Base-by-base conservation (phyloP, 2,329 filamentous ascomycete genomes). In the Fusarium sp. region DNA sequence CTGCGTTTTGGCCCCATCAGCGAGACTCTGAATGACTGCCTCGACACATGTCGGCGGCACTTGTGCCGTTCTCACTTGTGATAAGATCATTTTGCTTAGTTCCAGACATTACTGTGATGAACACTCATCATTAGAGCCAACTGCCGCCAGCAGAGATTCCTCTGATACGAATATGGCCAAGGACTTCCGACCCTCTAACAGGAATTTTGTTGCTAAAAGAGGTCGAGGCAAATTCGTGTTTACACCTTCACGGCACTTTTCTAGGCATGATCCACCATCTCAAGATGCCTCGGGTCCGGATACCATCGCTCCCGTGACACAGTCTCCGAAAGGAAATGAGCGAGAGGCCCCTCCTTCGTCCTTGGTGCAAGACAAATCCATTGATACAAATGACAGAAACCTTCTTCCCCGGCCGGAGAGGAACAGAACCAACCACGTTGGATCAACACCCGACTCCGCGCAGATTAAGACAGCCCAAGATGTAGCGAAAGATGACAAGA, bases 61-160 rank as follows among this genome's bases (percentile, higher is more conserved):
- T 56, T 78, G 70, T 41, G 60, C 63, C 45, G 60, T 62, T 50
- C 58, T 66, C n/a, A 50, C 52, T 20, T 75, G 72, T 39, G 36
- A 54, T n/a, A 66, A 39, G n/a, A 70, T 45, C 17, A 44, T 77
- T 24, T 55, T 68, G 24, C 51, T 68, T 39, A 51, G 45, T 52
- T 61, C 48, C 45, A 75, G 74, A 18, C 47, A 15, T 26, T 75
- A 72, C 50, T 78, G 76, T 28, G 47, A 62, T 30, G 55, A 71
- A 34, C 42, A 30, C n/a, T 45, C 41, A 47, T 45, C 45, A 22
- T 63, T 54, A 28, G 47, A 41, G 26, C 28, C 30, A 10, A 24
- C 41, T 52, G 30, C 47, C 22, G 15, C 30, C 34, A 60, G 51
- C 28, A 51, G 52, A 52, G 38, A 32, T 22, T 41, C 34, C 20